Base-by-base conservation (phyloP, 2,329 filamentous ascomycete genomes). In the Ophiostoma perfectum region DNA sequence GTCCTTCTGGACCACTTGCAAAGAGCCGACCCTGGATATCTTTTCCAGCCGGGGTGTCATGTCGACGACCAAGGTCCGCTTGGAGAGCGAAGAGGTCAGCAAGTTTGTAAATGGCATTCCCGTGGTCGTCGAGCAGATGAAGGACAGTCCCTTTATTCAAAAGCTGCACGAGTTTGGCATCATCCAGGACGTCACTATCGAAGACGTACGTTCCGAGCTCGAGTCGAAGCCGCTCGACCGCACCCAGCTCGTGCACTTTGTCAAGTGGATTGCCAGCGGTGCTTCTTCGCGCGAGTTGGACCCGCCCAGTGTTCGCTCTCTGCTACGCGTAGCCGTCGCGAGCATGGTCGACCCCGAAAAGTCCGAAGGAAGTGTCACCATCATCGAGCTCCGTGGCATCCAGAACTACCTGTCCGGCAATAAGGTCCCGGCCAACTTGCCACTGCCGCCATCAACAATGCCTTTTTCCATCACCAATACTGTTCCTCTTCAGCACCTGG, bases 1-100 rank as follows among this genome's bases (percentile, higher is more conserved):
- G 78, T 91, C 93, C 0, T 99, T 99, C 76, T 99, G 95, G 95
- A 96, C 88, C 47, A 93, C 92, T 71, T 95, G 91, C 75, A 89
- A 87, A 75, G 90, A 89, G 71, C 88, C 92, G 2, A 89, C 87
- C 0, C 92, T 98, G 69, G 93, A 97, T 74, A 85, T 97, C 6
- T 88, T 96, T 72, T 97, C 93, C 1, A 96, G 90, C 27, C 87
- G 89, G 69, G 96, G 96, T 68, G 88, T 99, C 6, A 82, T 97
- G 67, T 87, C 90, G n/a, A 96, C 91, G 47, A 87, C 90, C 12
- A 85, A 90, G 73, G 92, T 97, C 47, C 90, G 95, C 45, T 85
- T 96, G 73, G 90, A 81, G 76, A 80, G 90, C 76, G 76, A 91
- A 81, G 82, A 88, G 73, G 76, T 89, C 66, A 81, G 80, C 74